These are phyloP conservation scores for Carex littledalei DNA, from an alignment of 176 grass and related monocot genomes.

Conservation along the genomic window DNA sequence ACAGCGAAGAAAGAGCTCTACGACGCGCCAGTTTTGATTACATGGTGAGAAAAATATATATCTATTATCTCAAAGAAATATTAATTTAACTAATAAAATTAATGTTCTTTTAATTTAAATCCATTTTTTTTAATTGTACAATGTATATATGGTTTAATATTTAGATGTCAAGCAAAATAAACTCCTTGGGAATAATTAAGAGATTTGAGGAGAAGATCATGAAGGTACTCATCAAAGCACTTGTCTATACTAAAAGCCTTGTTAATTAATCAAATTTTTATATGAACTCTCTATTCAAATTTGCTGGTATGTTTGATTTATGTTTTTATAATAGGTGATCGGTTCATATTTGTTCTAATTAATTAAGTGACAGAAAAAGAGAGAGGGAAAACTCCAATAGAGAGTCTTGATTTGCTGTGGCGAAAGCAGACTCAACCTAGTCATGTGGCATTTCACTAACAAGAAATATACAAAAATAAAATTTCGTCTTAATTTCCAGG, in stretches of 20 bases:
- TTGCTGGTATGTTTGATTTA: neutral
- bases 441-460: neutral
- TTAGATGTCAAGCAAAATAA: constrained; percentile 84
- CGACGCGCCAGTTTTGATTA: constrained; percentile 62
- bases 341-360: too few species aligned
- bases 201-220: constrained; percentile 82
- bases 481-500: neutral
- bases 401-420: neutral
- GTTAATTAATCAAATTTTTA: neutral
- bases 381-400: neutral
- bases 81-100: neutral
- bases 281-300: too few species aligned
- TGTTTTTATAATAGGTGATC: neutral
- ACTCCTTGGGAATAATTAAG: constrained; percentile 64
- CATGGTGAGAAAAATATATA: constrained; percentile 33
- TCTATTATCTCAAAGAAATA: neutral
- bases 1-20: constrained; percentile 72
- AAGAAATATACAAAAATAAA: neutral
- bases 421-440: neutral
- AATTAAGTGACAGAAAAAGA: neutral
- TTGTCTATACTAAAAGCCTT: neutral
- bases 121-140: neutral
- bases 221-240: constrained; percentile 31
- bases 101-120: neutral
- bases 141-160: constrained; percentile 7